Evolutionary conservation across 2,329 filamentous ascomycete species (phyloP), one percentile per base, ranked within the genome.

Genomic region (Scedosporium minutisporum): DNA sequence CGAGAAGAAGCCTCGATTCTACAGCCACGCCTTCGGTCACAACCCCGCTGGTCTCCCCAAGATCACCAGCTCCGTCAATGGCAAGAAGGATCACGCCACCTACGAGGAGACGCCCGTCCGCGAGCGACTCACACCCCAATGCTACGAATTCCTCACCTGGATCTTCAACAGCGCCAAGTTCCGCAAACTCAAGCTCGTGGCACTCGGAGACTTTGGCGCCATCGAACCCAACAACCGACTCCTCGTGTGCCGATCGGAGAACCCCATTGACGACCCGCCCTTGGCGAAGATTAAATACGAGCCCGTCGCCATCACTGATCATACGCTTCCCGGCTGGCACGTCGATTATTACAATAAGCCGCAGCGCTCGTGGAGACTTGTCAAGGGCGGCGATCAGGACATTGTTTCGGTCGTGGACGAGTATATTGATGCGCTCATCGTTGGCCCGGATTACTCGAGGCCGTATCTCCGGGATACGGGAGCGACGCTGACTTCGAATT

Each of bases 181-280:
- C 48, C 60, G 48, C 6, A 25, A 29, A 2, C 48, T 61, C 18
- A 21, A 42, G 27, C 10, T 61, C 29, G 27, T 61, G n/a, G 60
- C 60, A 6, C 41, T 61, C 21, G 60, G 60, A n/a, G 60, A 61
- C 60, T 61, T 61, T 44, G 29, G 46, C 29, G 48, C 27, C 27
- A 25, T 61, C 18, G 46, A 61, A 3, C 60, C 46, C 9, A 51
- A 33, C 18, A 29, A 27, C 29, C 60, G 60, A 10, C 29, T 61
- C 12, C 48, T 61, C 18, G 46, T 61, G 2, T 55, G 60, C 29
- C 48, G 48, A 10, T 27, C 60, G 4, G 59, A 33, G 2, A 55
- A 1, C 51, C 51, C 51, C 18, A 27, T 55, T 3, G 12, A 14
- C 6, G 51, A 55, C 23, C 51, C 51, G 51, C 51, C 51, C 10